phyloP scores from a whole-genome alignment of 805 yeast species.

The Kodamaea leandrae region DNA sequence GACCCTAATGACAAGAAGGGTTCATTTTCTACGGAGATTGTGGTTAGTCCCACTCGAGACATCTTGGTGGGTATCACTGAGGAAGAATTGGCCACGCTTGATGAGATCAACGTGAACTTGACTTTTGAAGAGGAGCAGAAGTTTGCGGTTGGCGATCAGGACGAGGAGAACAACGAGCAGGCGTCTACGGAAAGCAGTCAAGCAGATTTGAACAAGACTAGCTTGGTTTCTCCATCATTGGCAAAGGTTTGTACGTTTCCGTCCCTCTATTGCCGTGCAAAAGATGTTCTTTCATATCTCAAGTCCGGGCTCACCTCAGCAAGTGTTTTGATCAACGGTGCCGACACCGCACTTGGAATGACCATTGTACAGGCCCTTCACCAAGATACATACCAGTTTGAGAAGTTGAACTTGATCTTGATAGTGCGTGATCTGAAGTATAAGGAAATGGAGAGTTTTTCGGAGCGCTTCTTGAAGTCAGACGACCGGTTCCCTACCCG shows the following conservation, averaged over 20 bases:
- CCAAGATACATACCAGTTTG: conserved; percentile 27
- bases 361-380: conserved; percentile 34
- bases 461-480: conserved; percentile 18
- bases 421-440: conserved; percentile 25
- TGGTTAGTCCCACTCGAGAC: conserved; percentile 53
- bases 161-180: conserved; percentile 2
- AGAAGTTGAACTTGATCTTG: conserved; percentile 28
- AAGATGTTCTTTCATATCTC: conserved; percentile 31
- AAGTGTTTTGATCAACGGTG: conserved; percentile 41
- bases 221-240: conserved; percentile 27
- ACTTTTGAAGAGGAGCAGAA: conserved; percentile 13
- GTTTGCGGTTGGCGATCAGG: conserved; percentile 9
- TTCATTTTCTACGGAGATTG: conserved; percentile 53
- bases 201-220: background rate
- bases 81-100: conserved; percentile 20
- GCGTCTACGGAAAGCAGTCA: background rate
- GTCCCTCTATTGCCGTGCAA: conserved; percentile 36
- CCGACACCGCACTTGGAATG: conserved; percentile 38
- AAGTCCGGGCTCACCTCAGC: conserved; percentile 19
- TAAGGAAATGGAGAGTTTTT: conserved; percentile 20
- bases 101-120: conserved; percentile 24
- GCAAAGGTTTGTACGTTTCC: conserved; percentile 32
- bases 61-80: conserved; percentile 28
- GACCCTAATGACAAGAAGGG: conserved; percentile 55
- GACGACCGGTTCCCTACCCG: conserved; percentile 22